A percentile compares a stretch with the other conserved stretches of the same genome.
These are phyloP conservation scores for Closterium sp. DNA, from an alignment of 139 green algal genomes.

Conservation along the genomic window DNA sequence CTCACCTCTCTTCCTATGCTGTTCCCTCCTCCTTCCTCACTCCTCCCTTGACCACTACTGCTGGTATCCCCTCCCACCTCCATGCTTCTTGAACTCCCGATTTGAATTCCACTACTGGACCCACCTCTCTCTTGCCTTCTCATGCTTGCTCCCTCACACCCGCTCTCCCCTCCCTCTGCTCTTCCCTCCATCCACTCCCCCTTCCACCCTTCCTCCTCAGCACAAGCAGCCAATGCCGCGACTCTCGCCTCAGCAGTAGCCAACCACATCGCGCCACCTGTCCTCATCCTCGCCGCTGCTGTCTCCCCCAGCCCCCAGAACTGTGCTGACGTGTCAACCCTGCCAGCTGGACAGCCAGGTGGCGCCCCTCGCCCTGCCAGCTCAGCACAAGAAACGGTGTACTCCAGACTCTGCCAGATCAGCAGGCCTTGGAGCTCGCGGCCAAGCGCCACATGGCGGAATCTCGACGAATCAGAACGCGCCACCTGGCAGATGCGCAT, in stretches of 20 bases:
- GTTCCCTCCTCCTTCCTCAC: background rate
- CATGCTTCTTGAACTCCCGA: background rate
- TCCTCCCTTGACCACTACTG: background rate
- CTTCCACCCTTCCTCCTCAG: background rate
- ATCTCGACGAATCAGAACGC: background rate
- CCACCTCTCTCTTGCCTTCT: background rate
- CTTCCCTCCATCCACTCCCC: background rate
- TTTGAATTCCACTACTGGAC: background rate
- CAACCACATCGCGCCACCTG: background rate
- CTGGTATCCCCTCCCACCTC: background rate
- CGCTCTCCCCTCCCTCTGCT: background rate
- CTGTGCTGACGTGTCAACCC: background rate
- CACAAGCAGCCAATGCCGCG: background rate
- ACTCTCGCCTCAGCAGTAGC: background rate
- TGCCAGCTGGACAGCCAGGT: background rate
- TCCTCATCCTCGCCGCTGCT: background rate
- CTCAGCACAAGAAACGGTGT: slow-evolving; percentile 28
- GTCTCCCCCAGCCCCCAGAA: background rate
- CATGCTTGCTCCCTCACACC: background rate
- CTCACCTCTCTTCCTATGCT: background rate
- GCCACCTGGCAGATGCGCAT: slow-evolving; percentile 5
- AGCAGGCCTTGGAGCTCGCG: slow-evolving; percentile 12
- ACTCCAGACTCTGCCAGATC: slow-evolving; percentile 34
- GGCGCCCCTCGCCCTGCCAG: slow-evolving; percentile 13
- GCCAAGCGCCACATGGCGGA: background rate